Evolutionary conservation across 1,284 basidiomycete genomes (phyloP).

Genomic region (Ustilago hordei): DNA sequence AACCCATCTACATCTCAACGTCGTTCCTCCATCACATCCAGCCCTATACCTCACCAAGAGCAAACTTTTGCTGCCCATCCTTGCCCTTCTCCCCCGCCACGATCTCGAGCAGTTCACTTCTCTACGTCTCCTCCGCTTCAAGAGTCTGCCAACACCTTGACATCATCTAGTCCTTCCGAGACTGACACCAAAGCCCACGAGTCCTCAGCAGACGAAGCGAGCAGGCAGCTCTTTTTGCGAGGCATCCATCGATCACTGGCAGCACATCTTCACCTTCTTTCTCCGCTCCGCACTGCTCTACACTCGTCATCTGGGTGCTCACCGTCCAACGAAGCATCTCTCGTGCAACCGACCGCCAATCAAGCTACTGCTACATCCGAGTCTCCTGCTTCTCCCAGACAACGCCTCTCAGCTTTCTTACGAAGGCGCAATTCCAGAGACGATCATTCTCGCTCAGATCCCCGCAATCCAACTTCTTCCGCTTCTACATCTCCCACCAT

Average conservation of each 20-base stretch:
- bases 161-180: not conserved
- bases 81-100: not conserved
- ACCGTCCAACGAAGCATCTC: not conserved
- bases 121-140: slow-evolving; percentile 3
- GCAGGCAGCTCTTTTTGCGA: slow-evolving; percentile 14
- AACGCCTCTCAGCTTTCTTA: slow-evolving; percentile 26
- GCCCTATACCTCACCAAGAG: not conserved
- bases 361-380: not conserved
- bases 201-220: not conserved
- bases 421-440: slow-evolving; percentile 14
- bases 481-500: not conserved
- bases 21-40: slow-evolving; percentile 2
- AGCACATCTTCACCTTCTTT: slow-evolving; percentile 24
- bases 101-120: slow-evolving; percentile 18
- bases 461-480: not conserved
- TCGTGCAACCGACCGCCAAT: not conserved
- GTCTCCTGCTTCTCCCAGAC: slow-evolving; percentile 8
- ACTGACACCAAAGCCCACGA: slow-evolving; percentile 6
- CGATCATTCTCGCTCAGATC: slow-evolving; percentile 2
- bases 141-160: not conserved
- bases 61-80: not conserved
- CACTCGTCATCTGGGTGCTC: not conserved
- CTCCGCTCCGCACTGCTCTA: slow-evolving; percentile 7
- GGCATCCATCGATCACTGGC: slow-evolving; percentile 33
- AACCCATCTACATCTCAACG: slow-evolving; percentile 1